Evolutionary conservation across 345 rosid genomes (phyloP).

Genomic region (Erodium maritimum): DNA sequence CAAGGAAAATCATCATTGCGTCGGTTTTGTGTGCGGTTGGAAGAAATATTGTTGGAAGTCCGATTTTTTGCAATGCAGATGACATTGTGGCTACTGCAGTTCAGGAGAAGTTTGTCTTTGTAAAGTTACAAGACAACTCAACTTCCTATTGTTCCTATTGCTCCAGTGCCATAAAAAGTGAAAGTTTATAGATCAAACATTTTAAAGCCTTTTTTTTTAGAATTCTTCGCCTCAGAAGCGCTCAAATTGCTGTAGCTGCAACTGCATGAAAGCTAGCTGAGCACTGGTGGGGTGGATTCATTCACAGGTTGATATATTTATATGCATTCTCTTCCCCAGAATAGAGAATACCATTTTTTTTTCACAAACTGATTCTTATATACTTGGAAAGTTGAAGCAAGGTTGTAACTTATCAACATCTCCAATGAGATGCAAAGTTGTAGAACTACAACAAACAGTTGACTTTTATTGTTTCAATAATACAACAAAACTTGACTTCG

Average conservation of each 20-base stretch:
- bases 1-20: slow-evolving; percentile 42
- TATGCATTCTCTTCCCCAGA: background rate
- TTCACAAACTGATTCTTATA: too few relatives aligned
- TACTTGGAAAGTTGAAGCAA: background rate
- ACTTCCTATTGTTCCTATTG: background rate
- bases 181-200: background rate
- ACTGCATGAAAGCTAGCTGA: background rate
- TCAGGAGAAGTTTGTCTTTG: slow-evolving; percentile 43
- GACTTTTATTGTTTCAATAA: background rate
- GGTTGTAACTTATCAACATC: background rate
- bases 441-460: background rate
- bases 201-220: background rate
- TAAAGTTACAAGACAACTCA: slow-evolving; percentile 6
- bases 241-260: slow-evolving; percentile 3
- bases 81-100: slow-evolving; percentile 50
- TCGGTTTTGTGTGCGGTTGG: slow-evolving; percentile 46
- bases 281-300: slow-evolving; percentile 1
- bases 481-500: background rate
- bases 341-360: background rate
- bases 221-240: background rate
- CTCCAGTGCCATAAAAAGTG: background rate
- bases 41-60: slow-evolving; percentile 48
- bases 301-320: slow-evolving; percentile 11
- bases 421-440: background rate
- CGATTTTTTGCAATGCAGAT: slow-evolving; percentile 59